These are phyloP conservation scores for Colletotrichum navitas DNA, from an alignment of 2,329 filamentous ascomycete genomes.

Conservation along the genomic window DNA sequence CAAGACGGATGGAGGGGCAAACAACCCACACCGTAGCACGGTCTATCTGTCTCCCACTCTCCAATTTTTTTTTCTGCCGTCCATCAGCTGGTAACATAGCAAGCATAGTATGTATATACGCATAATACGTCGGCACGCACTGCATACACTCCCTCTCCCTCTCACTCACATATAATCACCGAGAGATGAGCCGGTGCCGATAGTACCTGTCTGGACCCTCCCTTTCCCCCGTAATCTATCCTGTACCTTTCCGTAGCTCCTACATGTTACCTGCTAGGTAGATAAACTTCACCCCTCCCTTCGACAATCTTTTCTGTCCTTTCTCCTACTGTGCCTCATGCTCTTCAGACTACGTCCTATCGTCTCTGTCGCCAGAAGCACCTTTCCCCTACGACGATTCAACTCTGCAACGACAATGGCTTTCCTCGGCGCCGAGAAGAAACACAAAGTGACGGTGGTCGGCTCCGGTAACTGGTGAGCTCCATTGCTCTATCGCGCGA, in stretches of 20 bases:
- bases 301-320: background rate
- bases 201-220: conserved; percentile 33
- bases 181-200: conserved; percentile 16
- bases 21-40: conserved; percentile 24
- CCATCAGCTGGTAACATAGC: conserved; percentile 16
- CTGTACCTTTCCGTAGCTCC: conserved; percentile 21
- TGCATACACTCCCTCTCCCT: background rate
- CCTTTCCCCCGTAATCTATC: conserved; percentile 7
- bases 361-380: conserved; percentile 37
- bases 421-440: conserved; percentile 68
- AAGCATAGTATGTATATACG: no score
- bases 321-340: conserved; percentile 33
- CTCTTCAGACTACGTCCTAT: conserved; percentile 40
- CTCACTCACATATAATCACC: background rate
- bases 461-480: conserved; percentile 95
- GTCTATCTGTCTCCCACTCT: conserved; percentile 11
- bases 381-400: conserved; percentile 29
- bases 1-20: conserved; percentile 32
- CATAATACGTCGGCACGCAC: background rate
- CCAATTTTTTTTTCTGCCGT: conserved; percentile 11
- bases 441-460: conserved; percentile 93
- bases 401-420: conserved; percentile 45
- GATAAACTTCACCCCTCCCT: conserved; percentile 31
- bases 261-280: background rate
- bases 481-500: background rate